These are phyloP conservation scores for Nissolia schottii DNA, from an alignment of 306 rosid species.

Conservation along the genomic window DNA sequence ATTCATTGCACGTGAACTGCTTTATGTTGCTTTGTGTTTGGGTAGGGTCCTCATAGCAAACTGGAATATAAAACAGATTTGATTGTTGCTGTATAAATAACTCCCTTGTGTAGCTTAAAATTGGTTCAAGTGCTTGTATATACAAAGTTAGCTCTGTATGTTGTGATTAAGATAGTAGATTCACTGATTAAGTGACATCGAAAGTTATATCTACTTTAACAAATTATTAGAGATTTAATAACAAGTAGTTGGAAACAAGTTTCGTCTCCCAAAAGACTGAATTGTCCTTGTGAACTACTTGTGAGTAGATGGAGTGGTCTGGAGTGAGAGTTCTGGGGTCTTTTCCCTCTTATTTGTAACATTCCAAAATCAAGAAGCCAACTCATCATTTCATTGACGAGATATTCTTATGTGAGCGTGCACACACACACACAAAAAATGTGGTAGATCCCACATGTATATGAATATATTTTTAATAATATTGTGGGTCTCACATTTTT, in stretches of 20 bases:
- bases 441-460: too few relatives aligned
- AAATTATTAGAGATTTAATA: not conserved
- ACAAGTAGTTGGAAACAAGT: not conserved
- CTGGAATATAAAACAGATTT: constrained; percentile 1
- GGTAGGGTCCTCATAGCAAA: not conserved
- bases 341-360: not conserved
- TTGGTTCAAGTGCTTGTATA: constrained; percentile 1
- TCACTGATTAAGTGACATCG: not conserved
- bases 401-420: too few relatives aligned
- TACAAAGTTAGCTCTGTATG: not conserved
- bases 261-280: not conserved
- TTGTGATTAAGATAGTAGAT: not conserved
- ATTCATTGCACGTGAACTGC: constrained; percentile 2
- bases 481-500: too few relatives aligned
- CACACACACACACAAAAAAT: too few relatives aligned
- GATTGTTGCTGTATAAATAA: constrained; percentile 5
- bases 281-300: not conserved
- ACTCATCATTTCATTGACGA: not conserved
- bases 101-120: not conserved
- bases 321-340: not conserved
- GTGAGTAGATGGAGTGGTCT: not conserved
- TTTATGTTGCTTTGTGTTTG: not conserved
- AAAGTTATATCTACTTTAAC: not conserved
- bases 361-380: constrained; percentile 1
- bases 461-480: too few relatives aligned